Evolutionary conservation across 2,329 filamentous ascomycete species (phyloP), one percentile per base, ranked within the genome.

Genomic region (Fonsecaea multimorphosa): DNA sequence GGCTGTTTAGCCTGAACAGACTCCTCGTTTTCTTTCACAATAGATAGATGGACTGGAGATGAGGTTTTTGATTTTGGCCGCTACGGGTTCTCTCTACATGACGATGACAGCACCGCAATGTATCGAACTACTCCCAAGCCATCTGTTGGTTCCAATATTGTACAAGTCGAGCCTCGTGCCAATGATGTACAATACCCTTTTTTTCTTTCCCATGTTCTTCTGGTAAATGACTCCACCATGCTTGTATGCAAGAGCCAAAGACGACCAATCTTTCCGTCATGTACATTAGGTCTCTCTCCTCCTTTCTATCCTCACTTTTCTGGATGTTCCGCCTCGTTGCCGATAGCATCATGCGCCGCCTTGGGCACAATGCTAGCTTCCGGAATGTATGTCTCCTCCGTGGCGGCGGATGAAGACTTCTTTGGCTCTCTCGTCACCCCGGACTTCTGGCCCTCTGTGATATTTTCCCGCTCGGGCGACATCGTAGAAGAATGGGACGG

Each of bases 391-490:
- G 27, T 34, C 2, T 51, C 53, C 1, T 58, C 61, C 6, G 22
- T 22, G 7, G 34, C 57, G 11, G 32, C 51, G 46, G 31, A 46
- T 12, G 58, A 51, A 53, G 31, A 16, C 14, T 29, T 8, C 19
- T 58, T 19, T 16, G 64, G 49, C n/a, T 60, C 34, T 19, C 31
- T 57, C 22, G 54, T 27, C 7, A 36, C 51, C 9, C 34, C 19
- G 29, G 64, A 66, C 14, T 54, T 56, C 31, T 64, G 65, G 22
- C 61, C 65, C 31, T 67, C 65, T 24, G 6, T 31, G 32, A 65
- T 60, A 31, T 62, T 59, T 49, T 64, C 65, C 0, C 62, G 61
- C 46, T 67, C 65, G 8, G 53, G 58, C 24, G 62, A 67, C 24
- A 64, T 38, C 5, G 58, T 65, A 6, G 56, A 49, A 40, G 40